Evolutionary conservation across 768 basidiomycete species (phyloP).

Genomic region (Lactifluus piperatus): DNA sequence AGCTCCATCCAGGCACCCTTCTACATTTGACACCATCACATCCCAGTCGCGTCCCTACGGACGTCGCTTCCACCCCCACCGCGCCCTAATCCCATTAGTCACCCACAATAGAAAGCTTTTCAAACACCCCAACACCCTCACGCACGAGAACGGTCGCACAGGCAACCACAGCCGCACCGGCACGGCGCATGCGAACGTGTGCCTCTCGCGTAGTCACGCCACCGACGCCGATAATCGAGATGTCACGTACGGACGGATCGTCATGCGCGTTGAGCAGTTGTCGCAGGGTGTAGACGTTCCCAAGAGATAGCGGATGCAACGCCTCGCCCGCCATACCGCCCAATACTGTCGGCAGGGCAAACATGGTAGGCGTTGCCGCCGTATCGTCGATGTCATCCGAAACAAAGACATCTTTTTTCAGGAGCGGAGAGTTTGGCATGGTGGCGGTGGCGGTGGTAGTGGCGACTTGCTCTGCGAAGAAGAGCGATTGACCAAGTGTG

Average conservation of each 20-base stretch:
- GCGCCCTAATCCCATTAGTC: conserved; percentile 25
- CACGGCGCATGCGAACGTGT: conserved; percentile 58
- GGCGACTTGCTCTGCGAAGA: conserved; percentile 11
- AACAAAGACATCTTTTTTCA: background rate
- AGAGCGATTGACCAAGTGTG: conserved; percentile 17
- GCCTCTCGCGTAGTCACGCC: conserved; percentile 61
- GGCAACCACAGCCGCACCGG: conserved; percentile 67
- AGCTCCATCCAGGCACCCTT: background rate
- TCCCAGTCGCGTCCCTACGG: conserved; percentile 29
- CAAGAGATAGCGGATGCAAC: conserved; percentile 68
- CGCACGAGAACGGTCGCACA: conserved; percentile 44
- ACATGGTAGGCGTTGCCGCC: conserved; percentile 22
- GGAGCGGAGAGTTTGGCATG: background rate
- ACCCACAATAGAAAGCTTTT: conserved; percentile 17
- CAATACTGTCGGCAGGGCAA: conserved; percentile 53
- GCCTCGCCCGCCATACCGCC: conserved; percentile 75
- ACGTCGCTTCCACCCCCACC: conserved; percentile 23
- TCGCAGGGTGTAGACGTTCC: conserved; percentile 62
- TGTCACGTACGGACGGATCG: conserved; percentile 35
- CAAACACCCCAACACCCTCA: conserved; percentile 34
- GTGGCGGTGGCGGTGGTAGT: background rate
- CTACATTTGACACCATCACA: conserved; percentile 51
- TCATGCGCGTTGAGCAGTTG: conserved; percentile 38
- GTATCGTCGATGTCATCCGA: background rate
- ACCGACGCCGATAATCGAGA: conserved; percentile 72